Conservation (phyloP, 2,329 filamentous ascomycete genomes). For the Stagonosporopsis tanaceti region DNA sequence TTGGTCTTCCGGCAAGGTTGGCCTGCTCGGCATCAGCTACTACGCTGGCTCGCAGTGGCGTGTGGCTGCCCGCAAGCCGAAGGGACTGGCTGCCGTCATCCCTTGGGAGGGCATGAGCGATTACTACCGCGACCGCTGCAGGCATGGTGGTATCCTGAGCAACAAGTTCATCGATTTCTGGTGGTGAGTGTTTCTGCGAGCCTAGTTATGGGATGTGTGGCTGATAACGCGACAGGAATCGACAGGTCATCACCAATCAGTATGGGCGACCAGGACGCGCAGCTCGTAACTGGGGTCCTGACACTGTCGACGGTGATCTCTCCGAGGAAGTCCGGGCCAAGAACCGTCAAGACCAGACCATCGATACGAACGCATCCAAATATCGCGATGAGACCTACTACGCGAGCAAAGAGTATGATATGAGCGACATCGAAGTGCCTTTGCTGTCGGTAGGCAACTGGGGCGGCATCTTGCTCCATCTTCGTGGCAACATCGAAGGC, state of each 20-base stretch:
- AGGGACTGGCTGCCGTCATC: conserved; percentile 60
- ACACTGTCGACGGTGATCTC: conserved; percentile 67
- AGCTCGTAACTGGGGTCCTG: conserved; percentile 61
- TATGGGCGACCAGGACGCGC: conserved; percentile 65
- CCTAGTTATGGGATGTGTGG: neutral
- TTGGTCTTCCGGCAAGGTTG: conserved; percentile 62
- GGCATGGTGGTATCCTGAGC: conserved; percentile 52
- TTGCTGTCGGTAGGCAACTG: conserved; percentile 73
- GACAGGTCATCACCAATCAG: conserved; percentile 72
- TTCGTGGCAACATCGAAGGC: conserved; percentile 73
- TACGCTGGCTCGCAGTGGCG: conserved; percentile 64
- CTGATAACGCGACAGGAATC: conserved; percentile 60
- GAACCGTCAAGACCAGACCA: conserved; percentile 55
- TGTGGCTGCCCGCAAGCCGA: conserved; percentile 61
- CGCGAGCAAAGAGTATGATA: conserved; percentile 69
- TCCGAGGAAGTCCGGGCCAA: conserved; percentile 59
- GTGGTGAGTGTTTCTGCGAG: conserved; percentile 54
- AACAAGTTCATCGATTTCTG: conserved; percentile 60
- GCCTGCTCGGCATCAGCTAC: conserved; percentile 61
- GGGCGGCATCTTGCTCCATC: conserved; percentile 74
- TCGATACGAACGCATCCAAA: conserved; percentile 51
- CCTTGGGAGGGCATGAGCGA: conserved; percentile 66
- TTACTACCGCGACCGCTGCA: conserved; percentile 58
- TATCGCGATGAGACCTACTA: conserved; percentile 72
- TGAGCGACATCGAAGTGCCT: conserved; percentile 72